Evolutionary conservation across 2,329 filamentous ascomycete genomes (phyloP).

Genomic region (Alternaria arbusti): DNA sequence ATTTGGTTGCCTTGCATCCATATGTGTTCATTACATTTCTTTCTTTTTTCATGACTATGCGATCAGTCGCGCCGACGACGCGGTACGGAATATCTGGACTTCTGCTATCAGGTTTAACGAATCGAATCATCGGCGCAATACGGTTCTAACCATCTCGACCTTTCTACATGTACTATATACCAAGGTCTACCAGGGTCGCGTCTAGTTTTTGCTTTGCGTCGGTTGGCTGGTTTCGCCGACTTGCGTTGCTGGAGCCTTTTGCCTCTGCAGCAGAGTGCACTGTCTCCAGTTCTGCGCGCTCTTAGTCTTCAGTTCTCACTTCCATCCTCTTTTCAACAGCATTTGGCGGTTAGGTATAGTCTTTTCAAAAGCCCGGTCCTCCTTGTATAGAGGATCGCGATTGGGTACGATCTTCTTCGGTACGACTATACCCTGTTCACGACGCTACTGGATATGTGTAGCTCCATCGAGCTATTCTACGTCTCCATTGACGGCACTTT

Average conservation of each 20-base stretch:
- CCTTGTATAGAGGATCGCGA: constrained; percentile 25
- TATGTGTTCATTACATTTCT: constrained; percentile 39
- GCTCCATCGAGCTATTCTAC: constrained; percentile 9
- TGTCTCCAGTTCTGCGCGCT: constrained; percentile 15
- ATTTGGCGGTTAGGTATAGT: constrained; percentile 11
- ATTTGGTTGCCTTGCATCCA: constrained; percentile 26
- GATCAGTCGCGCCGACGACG: constrained; percentile 40
- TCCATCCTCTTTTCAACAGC: constrained; percentile 11
- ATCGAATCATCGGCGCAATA: constrained; percentile 43
- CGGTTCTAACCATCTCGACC: constrained; percentile 43
- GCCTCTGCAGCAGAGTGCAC: constrained; percentile 11
- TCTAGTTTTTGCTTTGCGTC: constrained; percentile 33
- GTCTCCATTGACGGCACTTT: background rate
- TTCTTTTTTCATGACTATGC: constrained; percentile 38
- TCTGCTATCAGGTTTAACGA: constrained; percentile 38
- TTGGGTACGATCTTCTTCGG: constrained; percentile 12
- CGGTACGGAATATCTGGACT: constrained; percentile 45
- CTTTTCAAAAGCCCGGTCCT: constrained; percentile 31
- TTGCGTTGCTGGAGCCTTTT: constrained; percentile 20
- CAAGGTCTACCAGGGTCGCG: constrained; percentile 37
- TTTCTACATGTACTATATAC: constrained; percentile 48
- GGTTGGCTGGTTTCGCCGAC: constrained; percentile 36
- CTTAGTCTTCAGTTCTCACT: constrained; percentile 4
- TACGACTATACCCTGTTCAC: constrained; percentile 16
- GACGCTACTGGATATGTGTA: constrained; percentile 16